Conservation (phyloP, 208 protist genomes). For the Acanthamoeba royreba region DNA sequence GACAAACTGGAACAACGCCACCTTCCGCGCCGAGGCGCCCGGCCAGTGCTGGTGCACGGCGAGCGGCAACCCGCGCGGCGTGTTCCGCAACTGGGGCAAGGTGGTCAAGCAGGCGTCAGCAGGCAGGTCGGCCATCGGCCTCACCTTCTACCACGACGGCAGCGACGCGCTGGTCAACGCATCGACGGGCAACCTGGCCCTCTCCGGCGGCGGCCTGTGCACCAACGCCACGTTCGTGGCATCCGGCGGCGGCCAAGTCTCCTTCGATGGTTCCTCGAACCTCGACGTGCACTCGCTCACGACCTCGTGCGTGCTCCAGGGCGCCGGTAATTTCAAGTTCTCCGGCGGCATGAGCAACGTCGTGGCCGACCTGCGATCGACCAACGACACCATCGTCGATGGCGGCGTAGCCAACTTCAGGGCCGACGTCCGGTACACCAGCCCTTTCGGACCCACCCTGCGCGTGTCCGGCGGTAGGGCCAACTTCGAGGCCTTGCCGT, state of each 20-base stretch:
- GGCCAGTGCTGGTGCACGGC: not conserved
- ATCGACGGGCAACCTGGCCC: not conserved
- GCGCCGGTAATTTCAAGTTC: slow-evolving; percentile 2
- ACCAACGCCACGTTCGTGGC: not conserved
- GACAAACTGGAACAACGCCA: slow-evolving; percentile 39
- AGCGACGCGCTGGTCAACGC: not conserved
- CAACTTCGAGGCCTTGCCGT: slow-evolving; percentile 12
- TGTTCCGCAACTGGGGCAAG: slow-evolving; percentile 9
- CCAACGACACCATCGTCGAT: slow-evolving; percentile 25
- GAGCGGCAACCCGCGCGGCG: not conserved
- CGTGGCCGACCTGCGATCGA: not conserved
- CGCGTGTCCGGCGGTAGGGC: not conserved
- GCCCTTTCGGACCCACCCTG: not conserved
- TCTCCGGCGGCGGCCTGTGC: not conserved
- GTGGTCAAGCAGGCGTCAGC: slow-evolving; percentile 2
- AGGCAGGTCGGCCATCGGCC: not conserved
- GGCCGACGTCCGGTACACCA: not conserved
- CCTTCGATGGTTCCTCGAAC: not conserved
- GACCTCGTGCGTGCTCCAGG: not conserved
- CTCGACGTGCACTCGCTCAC: not conserved
- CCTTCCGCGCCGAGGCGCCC: not conserved
- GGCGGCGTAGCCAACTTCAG: slow-evolving; percentile 43
- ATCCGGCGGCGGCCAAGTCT: not conserved
- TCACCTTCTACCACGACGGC: not conserved
- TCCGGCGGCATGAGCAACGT: slow-evolving; percentile 11